These are phyloP conservation scores for Talaromyces proteolyticus DNA, from an alignment of 495 filamentous ascomycete species.

Conservation along the genomic window DNA sequence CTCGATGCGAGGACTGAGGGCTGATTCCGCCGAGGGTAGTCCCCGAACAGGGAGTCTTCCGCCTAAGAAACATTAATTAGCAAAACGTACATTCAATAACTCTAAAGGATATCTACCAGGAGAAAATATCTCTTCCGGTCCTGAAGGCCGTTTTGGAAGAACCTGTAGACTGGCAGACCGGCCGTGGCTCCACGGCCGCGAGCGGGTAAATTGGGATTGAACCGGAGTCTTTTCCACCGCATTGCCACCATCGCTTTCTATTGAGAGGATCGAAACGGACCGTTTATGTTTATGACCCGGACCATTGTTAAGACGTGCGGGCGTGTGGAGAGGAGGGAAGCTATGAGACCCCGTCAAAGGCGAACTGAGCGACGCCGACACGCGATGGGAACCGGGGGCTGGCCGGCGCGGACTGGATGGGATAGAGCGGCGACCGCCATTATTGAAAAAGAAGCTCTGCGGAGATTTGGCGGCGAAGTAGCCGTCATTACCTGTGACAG, in stretches of 20 bases:
- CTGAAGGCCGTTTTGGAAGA: constrained; percentile 48
- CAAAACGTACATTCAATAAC: background rate
- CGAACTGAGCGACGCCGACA: constrained; percentile 39
- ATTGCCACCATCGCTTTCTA: constrained; percentile 57
- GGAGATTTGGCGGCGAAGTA: constrained; percentile 37
- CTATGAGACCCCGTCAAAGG: constrained; percentile 36
- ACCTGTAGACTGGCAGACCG: constrained; percentile 83
- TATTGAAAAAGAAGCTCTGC: constrained; percentile 27
- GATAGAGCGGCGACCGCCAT: constrained; percentile 28
- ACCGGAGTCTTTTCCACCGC: constrained; percentile 36
- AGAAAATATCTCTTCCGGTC: constrained; percentile 28
- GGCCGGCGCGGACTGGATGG: constrained; percentile 27
- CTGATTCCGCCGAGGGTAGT: background rate
- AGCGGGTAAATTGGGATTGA: constrained; percentile 30
- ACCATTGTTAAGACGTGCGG: constrained; percentile 32
- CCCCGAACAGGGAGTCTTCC: constrained; percentile 1
- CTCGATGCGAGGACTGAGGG: constrained; percentile 19
- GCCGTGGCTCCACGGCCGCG: constrained; percentile 60
- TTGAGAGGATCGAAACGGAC: constrained; percentile 92
- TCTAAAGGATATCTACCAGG: constrained; percentile 32
- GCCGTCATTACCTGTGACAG: constrained; percentile 28
- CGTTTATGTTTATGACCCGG: constrained; percentile 54
- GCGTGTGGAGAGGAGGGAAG: constrained; percentile 34
- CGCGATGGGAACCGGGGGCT: constrained; percentile 23
- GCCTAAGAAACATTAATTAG: background rate